These are phyloP conservation scores for Endocladia muricata DNA, from an alignment of 31 red algal genomes.

Conservation along the genomic window DNA sequence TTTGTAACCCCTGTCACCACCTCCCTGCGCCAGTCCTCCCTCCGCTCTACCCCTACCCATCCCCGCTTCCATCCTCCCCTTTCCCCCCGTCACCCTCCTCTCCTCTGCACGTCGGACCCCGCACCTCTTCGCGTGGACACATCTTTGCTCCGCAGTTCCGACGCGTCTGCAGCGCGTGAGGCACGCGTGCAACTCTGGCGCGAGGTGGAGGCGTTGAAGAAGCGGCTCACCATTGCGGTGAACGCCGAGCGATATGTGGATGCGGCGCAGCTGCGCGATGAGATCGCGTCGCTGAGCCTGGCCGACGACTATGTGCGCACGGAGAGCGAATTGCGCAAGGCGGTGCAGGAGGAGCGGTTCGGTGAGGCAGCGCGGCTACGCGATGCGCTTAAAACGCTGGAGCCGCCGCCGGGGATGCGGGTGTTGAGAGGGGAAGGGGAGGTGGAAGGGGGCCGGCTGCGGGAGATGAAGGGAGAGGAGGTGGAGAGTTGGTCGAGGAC, in stretches of 20 bases:
- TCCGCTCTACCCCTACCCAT: too few relatives aligned
- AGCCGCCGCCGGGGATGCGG: conserved; percentile 49
- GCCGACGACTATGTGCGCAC: conserved; percentile 56
- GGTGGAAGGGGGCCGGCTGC: background rate
- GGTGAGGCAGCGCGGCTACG: conserved; percentile 50
- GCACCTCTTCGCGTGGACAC: too few relatives aligned
- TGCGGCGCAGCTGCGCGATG: conserved; percentile 54
- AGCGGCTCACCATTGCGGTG: conserved; percentile 30
- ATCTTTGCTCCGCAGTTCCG: too few relatives aligned
- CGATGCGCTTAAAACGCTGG: conserved; percentile 38
- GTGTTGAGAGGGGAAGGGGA: background rate
- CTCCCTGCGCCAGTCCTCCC: too few relatives aligned
- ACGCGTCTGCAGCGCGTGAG: background rate
- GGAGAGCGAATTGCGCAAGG: conserved; percentile 32
- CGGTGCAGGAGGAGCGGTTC: conserved; percentile 52
- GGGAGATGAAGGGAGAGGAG: conserved; percentile 16
- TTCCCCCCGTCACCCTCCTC: too few relatives aligned
- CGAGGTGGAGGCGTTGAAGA: conserved; percentile 21
- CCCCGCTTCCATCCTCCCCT: too few relatives aligned
- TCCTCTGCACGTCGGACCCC: too few relatives aligned
- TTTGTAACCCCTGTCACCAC: too few relatives aligned
- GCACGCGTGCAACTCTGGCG: conserved; percentile 37
- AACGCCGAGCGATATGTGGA: conserved; percentile 54
- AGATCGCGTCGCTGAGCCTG: conserved; percentile 13
- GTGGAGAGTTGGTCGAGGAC: conserved; percentile 30